Evolutionary conservation across 1,284 basidiomycete species (phyloP).

Genomic region (Melampsora abietis-canadensis): DNA sequence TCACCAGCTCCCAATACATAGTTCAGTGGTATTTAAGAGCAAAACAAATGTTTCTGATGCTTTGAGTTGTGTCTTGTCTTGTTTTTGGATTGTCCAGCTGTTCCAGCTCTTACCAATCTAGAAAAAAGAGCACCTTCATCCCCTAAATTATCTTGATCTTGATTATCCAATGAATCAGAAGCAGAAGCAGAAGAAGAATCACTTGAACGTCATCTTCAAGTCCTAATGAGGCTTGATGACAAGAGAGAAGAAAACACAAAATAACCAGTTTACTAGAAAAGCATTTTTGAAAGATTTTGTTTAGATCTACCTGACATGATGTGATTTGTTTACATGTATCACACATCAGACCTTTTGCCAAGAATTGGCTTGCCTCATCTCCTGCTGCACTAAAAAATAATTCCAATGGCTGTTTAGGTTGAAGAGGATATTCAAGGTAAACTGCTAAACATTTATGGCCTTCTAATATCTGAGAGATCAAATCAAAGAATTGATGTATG

Average conservation of each 20-base stretch:
- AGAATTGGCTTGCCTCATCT: constrained; percentile 77
- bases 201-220: no score
- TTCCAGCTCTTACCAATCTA: no score
- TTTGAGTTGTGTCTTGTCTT: no score
- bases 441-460: constrained; percentile 85
- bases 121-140: no score
- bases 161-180: no score
- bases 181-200: no score
- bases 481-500: constrained; percentile 2
- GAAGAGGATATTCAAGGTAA: constrained; percentile 75
- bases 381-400: constrained; percentile 87
- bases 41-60: no score
- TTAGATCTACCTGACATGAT: constrained; percentile 65
- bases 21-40: no score
- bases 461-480: constrained; percentile 56
- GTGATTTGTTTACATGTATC: constrained; percentile 79
- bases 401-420: constrained; percentile 74
- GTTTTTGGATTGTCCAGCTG: no score
- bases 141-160: no score
- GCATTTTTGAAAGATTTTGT: constrained; percentile 20
- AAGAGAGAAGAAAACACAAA: neutral
- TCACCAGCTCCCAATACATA: neutral
- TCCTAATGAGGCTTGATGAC: constrained; percentile 72
- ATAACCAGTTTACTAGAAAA: constrained; percentile 14
- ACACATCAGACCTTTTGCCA: constrained; percentile 73